Base-by-base conservation (phyloP, 345 rosid genomes). In the Populus euphratica region DNA sequence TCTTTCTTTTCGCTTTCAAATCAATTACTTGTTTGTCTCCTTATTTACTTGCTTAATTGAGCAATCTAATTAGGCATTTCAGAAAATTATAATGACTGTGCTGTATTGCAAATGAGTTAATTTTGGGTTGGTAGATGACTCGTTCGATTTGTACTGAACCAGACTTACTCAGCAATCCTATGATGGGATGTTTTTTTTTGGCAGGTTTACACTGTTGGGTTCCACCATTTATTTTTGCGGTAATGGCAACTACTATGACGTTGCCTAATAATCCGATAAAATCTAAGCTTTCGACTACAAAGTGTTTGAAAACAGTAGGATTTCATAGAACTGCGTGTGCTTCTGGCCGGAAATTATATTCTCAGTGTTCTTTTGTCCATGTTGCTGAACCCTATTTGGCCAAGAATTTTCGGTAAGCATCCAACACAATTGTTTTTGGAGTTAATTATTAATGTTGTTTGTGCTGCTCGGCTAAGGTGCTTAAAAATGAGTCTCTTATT, bases 401-500 rank as follows among this genome's bases (percentile, higher is more conserved):
- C 76, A 83, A 80, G 61, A 77, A 81, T 73, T 84, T 76, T 76
- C 84, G 87, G 95, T 81, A 79, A 81, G 86, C 69, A 5, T 41
- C 29, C 20, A 2, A 27, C 20, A 18, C 18, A 1, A 66, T 71
- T 36, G 20, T 77, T 41, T 39, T 41, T 12, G 3, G 49, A 31
- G 29, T 70, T 61, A 20, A 39, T 75, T 29, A 63, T 47, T 21
- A 17, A n/a, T 65, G 13, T 64, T 20, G 38, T 56, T 33, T 72
- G 54, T 59, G 21, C 61, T 20, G 12, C 41, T 66, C 36, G 23
- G 65, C 31, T 73, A 39, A 69, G 23, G 54, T 21, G 52, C 47
- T 27, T 21, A 17, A 1, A 9, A 23, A 33, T 11, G n/a, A 65
- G 25, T 14, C 16, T 35, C 35, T 36, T 6, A 39, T 44, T 4